phyloP scores from a whole-genome alignment of 768 basidiomycete genomes.

The Sutorius australiensis region DNA sequence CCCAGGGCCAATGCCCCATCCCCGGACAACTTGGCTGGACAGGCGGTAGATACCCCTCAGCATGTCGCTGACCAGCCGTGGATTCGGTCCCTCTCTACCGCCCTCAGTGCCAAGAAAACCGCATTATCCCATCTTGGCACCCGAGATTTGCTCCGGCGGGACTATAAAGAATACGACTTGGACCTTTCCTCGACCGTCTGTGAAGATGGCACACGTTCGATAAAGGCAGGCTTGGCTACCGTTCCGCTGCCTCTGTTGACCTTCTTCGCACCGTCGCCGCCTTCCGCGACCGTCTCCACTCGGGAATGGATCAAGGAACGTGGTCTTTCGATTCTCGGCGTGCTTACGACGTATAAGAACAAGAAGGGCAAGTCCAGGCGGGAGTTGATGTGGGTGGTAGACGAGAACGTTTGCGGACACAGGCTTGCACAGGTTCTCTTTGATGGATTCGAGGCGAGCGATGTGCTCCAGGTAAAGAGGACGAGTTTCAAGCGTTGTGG shows the following conservation, averaged over 20 bases:
- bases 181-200: constrained; percentile 33
- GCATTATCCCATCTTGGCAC: constrained; percentile 65
- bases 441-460: constrained; percentile 54
- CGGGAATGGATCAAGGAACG: constrained; percentile 65
- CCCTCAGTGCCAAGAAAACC: constrained; percentile 48
- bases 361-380: constrained; percentile 56
- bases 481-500: constrained; percentile 22
- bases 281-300: constrained; percentile 15
- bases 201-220: constrained; percentile 27
- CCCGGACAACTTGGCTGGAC: constrained; percentile 2
- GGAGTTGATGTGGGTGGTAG: constrained; percentile 65
- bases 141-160: constrained; percentile 82
- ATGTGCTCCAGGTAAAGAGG: constrained; percentile 51
- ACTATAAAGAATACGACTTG: constrained; percentile 86
- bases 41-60: constrained; percentile 10
- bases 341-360: constrained; percentile 68
- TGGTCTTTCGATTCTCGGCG: constrained; percentile 64
- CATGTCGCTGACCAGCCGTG: constrained; percentile 37
- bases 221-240: constrained; percentile 76
- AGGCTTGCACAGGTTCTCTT: constrained; percentile 44
- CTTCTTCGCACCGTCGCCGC: constrained; percentile 33
- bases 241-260: constrained; percentile 66
- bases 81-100: constrained; percentile 51
- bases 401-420: constrained; percentile 30
- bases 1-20: constrained; percentile 48